Base-by-base conservation (phyloP, 495 filamentous ascomycete genomes). In the Penicillium verhagenii region DNA sequence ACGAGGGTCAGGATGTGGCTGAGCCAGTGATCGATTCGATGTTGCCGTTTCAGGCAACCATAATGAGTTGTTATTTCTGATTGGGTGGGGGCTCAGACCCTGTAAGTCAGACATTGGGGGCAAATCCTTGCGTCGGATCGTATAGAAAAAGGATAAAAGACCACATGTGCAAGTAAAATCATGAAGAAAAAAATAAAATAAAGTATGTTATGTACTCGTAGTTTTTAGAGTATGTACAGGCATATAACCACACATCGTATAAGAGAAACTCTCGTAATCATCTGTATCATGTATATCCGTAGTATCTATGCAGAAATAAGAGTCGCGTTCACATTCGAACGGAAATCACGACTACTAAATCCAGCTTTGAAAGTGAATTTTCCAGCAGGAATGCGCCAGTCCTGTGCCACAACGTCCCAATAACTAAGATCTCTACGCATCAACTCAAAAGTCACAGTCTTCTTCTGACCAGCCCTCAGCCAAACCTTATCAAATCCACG, bases 391-490 rank as follows among this genome's bases (percentile, higher is more conserved):
- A 66, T 52, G 9, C 53, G 60, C 86, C 85, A 89, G 31, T 76
- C 71, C 71, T 88, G 85, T 24, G 63, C 69, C 9, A 66, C 72
- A 6, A 76, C 71, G 69, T 86, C 80, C 86, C 86, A 89, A 16
- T 81, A 79, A 57, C 81, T 85, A 53, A 88, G 40, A 61, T 88
- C 86, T 38, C 81, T 72, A 53, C 85, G 75, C 53, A 75, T 84
- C 31, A 89, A 56, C 40, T 75, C 67, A 54, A 88, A 82, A 16
- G 58, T 57, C 14, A 87, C 72, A 21, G 58, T 72, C 44, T 67
- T 60, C 29, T 69, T 76, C 50, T 69, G 60, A 0, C 75, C 75
- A 1, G 72, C 63, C 21, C 66, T 56, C 7, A 84, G 45, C 9
- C 16, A 50, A 3, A 76, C 65, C 69, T 89, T 89, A 31, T 76